Evolutionary conservation across 2,329 filamentous ascomycete species (phyloP).

Genomic region (Geoglossum cookeanum): DNA sequence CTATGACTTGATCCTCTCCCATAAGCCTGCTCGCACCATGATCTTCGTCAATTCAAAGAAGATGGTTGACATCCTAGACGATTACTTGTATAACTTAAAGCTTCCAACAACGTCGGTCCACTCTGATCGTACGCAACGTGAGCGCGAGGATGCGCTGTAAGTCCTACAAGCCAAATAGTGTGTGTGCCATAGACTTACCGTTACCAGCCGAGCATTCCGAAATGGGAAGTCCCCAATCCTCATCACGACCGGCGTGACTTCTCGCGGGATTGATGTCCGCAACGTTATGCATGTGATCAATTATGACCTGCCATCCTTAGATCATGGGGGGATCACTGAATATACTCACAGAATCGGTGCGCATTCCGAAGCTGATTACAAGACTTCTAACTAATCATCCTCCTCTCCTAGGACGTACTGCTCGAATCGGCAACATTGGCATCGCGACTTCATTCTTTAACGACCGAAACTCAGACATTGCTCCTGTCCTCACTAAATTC

Average conservation of each 20-base stretch:
- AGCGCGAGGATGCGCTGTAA: conserved; percentile 78
- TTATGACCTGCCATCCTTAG: conserved; percentile 58
- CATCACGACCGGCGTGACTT: conserved; percentile 68
- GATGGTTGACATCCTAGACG: conserved; percentile 66
- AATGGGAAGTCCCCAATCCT: conserved; percentile 57
- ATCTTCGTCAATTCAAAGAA: conserved; percentile 77
- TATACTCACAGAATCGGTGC: conserved; percentile 88
- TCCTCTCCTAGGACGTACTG: conserved; percentile 52
- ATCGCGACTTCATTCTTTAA: conserved; percentile 81
- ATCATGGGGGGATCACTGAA: conserved; percentile 77
- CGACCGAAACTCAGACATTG: conserved; percentile 48
- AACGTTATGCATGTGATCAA: conserved; percentile 89
- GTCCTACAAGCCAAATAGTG: conserved; percentile 13
- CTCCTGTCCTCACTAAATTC: conserved; percentile 55
- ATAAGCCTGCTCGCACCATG: conserved; percentile 58
- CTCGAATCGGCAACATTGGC: conserved; percentile 75
- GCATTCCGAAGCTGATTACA: conserved; percentile 11
- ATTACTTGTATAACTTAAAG: conserved; percentile 62
- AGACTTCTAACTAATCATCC: background rate
- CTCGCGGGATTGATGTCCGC: conserved; percentile 73
- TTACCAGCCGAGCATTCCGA: conserved; percentile 50
- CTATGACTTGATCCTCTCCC: conserved; percentile 49
- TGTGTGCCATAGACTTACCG: conserved; percentile 8
- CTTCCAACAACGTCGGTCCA: conserved; percentile 82
- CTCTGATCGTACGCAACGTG: conserved; percentile 64